Base-by-base conservation (phyloP, 83 land plant species). In the Picea mariana region DNA sequence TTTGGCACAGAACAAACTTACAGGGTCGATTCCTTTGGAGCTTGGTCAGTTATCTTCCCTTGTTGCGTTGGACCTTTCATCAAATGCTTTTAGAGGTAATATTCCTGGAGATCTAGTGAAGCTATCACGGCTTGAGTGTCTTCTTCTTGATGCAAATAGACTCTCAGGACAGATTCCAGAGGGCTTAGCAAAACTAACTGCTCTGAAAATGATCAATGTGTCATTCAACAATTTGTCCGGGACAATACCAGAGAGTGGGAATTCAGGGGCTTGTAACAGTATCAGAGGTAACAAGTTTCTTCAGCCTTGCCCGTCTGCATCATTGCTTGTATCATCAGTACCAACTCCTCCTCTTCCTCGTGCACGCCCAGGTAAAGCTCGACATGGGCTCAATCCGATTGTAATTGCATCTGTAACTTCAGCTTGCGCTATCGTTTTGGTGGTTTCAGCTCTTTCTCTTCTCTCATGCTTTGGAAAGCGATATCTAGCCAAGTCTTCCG, bases 341-440 rank as follows among this genome's bases (percentile, higher is more conserved):
- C 58, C 15, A 18, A 49, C 81, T 13, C 21, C 81, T 23, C 38
- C 82, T 44, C 44, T 60, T 60, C 80, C 80, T 5, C 52, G 12
- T 16, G 18, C 31, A 64, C 7, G 62, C 17, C 0, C 20, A 6
- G 26, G 4, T 13, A 26, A 17, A 26, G 40, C 17, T 49, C 62
- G 40, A 40, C 55, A 67, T 49, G 79, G 18, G 49, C 82, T 92
- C 72, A 92, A 64, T 67, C 85, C 92, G 4, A 92, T 92, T 66
- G 94, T 88, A 85, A 88, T 92, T 61, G 92, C 95, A 42, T 85
- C 95, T 16, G 86, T 92, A 67, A 77, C 91, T 21, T 92, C 91
- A 65, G 93, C 91, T 47, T 76, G 89, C 47, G 95, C 91, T 9
- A 92, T 92, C 34, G 87, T 88, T 52, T 83, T 87, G 2, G 91